Conservation (phyloP, 768 basidiomycete species). For the Hortiboletus campestris region DNA sequence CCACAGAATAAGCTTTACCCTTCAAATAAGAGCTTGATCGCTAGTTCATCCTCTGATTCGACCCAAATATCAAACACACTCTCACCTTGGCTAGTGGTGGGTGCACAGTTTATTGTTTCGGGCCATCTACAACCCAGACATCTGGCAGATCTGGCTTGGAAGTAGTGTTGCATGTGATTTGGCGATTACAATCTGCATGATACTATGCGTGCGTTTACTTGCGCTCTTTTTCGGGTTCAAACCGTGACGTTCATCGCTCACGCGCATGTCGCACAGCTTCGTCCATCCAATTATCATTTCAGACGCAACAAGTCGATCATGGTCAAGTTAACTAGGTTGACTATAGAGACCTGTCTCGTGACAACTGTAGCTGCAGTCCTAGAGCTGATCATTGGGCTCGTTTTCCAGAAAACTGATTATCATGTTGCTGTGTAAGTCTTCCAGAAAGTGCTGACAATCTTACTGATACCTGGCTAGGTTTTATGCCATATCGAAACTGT, state of each 20-base stretch:
- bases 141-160: conserved; percentile 21
- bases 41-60: too few relatives aligned
- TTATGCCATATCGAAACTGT: conserved; percentile 17
- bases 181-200: conserved; percentile 22
- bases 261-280: conserved; percentile 7
- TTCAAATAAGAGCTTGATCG: not conserved
- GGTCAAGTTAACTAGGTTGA: conserved; percentile 17
- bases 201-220: conserved; percentile 4
- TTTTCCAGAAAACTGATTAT: not conserved
- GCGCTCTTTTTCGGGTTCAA: not conserved
- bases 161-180: conserved; percentile 18
- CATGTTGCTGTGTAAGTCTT: conserved; percentile 21
- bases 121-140: not conserved
- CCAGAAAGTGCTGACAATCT: not conserved
- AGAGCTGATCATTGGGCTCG: conserved; percentile 14
- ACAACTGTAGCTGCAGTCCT: conserved; percentile 18
- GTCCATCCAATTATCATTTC: conserved; percentile 5
- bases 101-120: not conserved
- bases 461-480: conserved; percentile 2
- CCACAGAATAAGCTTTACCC: conserved; percentile 2
- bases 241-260: not conserved
- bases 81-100: conserved; percentile 12
- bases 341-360: conserved; percentile 25
- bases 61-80: not conserved
- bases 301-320: not conserved